Evolutionary conservation across 1,139 yeast genomes (phyloP).

Genomic region (Hansenula sp.): DNA sequence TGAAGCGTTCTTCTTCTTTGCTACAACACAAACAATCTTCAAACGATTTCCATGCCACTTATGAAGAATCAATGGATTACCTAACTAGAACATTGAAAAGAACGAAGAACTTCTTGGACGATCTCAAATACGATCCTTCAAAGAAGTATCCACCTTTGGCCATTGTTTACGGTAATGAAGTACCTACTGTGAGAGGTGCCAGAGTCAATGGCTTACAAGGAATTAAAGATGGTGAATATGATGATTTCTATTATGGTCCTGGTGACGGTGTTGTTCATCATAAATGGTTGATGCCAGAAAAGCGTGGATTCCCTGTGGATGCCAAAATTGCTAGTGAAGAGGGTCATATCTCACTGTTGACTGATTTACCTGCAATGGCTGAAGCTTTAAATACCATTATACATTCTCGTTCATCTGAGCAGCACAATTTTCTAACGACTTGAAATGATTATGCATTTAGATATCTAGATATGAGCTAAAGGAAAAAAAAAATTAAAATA

Average conservation of each 20-base stretch:
- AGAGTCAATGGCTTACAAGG: slow-evolving; percentile 58
- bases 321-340: slow-evolving; percentile 61
- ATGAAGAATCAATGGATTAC: slow-evolving; percentile 62
- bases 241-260: slow-evolving; percentile 76
- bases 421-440: background rate
- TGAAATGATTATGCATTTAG: background rate
- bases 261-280: slow-evolving; percentile 94
- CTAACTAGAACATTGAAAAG: slow-evolving; percentile 54
- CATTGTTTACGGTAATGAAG: slow-evolving; percentile 69
- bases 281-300: slow-evolving; percentile 76
- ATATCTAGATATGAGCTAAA: too few species aligned
- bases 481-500: too few species aligned
- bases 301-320: slow-evolving; percentile 61
- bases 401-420: slow-evolving; percentile 34
- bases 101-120: slow-evolving; percentile 54
- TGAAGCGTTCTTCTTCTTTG: slow-evolving; percentile 9
- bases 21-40: background rate
- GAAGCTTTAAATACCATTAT: slow-evolving; percentile 59
- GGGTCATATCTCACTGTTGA: slow-evolving; percentile 79
- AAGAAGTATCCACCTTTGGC: slow-evolving; percentile 77
- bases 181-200: slow-evolving; percentile 83
- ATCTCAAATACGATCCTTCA: slow-evolving; percentile 49
- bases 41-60: slow-evolving; percentile 31
- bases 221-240: slow-evolving; percentile 66
- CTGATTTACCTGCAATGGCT: slow-evolving; percentile 70